Base-by-base conservation (phyloP, 768 basidiomycete species). In the Leucocoprinus sp. region DNA sequence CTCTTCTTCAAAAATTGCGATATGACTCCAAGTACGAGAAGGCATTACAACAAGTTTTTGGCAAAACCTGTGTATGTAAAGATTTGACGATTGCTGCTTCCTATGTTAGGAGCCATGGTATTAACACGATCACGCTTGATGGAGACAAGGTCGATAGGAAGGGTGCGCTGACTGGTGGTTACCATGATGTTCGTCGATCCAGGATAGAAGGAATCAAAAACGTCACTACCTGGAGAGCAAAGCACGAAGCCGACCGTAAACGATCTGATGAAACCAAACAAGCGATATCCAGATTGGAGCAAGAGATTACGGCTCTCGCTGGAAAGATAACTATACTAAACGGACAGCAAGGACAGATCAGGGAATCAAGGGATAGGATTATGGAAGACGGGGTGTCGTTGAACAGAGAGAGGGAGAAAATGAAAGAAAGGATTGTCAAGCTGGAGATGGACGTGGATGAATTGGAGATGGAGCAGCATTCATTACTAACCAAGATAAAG, bases 61-160 rank as follows among this genome's bases (percentile, higher is more conserved):
- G 93, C 28, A 92, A 92, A 64, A 98, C 95, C 0, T 91, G 93
- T 61, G 90, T 99, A 18, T 97, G 95, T 60, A 78, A 85, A 36
- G 91, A 96, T 60, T 75, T 99, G 45, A 83, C 84, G 7, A 84
- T 92, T 52, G 93, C 93, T 18, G 89, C 92, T 5, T 87, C 89
- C 7, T 98, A 96, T 61, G 91, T 93, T 40, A 86, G 95, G 62
- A 87, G 83, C 55, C 93, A 98, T 59, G 83, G 83, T 1, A 84
- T 98, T 59, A 97, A 95, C 64, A 93, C 92, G 17, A 98, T 98
- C 63, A 99, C 96, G 1, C 76, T 96, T 29, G 93, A 95, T 54
- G 96, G 96, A 39, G 96, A 99, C 70, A 92, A 91, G 58, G 93
- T 95, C 43, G 96, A 99, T 60, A 78, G 93, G 42, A 97, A 95